Base-by-base conservation (phyloP, 305 asterid species). In the Solanum hybrid region DNA sequence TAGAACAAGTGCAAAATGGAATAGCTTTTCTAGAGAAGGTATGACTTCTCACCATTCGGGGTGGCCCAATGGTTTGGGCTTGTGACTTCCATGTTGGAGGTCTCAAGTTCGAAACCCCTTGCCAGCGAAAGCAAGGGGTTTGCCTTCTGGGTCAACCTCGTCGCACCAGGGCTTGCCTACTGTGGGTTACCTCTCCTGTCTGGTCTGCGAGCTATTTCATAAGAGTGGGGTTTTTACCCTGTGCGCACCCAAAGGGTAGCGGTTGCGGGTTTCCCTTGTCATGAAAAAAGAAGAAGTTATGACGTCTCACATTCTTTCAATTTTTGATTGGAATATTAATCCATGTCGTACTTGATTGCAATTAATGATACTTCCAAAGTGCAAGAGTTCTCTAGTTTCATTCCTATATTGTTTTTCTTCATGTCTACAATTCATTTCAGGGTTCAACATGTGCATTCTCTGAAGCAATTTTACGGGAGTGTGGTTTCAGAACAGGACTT, bases 361-460 rank as follows among this genome's bases (percentile, higher is more conserved):
- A 32, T 40, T 88, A 71, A 20, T 82, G 24, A 88, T 90, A 82
- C 32, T 82, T 82, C 73, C 40, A 29, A 32, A 31, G 46, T 31
- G 87, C 32, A 85, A 32, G 32, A 85, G 8, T 32, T 51, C 42
- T 85, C 87, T 85, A 85, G 76, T 46, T 56, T 89, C 77, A 31
- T 82, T 77, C 73, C 86, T 87, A 38, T 91, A 88, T 89, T 40
- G 20, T 26, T 79, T 88, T 79, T 87, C 12, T 82, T 91, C 46
- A 75, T 77, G 51, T 91, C 76, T 20, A 88, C 51, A 88, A 88
- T 92, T 92, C 84, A 79, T 88, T 91, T 90, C 95, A 95, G 99
- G 99, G 98, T 81, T 97, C 98, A 32, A 97, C 99, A 2, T 97
- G 99, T 85, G 89, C 97, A 32, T 95, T 97, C 90, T 94, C 94